A percentile compares a stretch with the other conserved stretches of the same genome.
These are phyloP conservation scores for Begonia loranthoides DNA, from an alignment of 306 rosid species.

Conservation along the genomic window DNA sequence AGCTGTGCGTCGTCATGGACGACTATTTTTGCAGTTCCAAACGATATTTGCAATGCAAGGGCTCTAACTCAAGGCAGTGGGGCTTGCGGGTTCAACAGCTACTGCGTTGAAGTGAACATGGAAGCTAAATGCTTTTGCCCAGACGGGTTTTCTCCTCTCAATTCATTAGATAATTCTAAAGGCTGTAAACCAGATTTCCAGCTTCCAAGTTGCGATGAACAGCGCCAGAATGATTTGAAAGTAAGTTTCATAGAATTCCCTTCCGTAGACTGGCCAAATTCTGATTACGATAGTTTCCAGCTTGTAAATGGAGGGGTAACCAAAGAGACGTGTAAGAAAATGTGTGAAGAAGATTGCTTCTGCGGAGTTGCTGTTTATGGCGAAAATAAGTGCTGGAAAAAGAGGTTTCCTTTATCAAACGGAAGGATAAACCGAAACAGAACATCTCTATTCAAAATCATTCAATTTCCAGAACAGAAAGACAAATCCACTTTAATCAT, in stretches of 20 bases:
- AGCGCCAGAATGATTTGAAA: too few relatives aligned
- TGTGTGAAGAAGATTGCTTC: conserved; percentile 31
- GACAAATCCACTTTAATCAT: conserved; percentile 10
- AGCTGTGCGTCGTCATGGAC: neutral
- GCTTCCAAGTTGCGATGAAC: too few relatives aligned
- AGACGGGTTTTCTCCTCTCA: conserved; percentile 10
- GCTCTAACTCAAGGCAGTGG: neutral
- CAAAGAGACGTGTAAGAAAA: conserved; percentile 21
- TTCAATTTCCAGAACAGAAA: conserved; percentile 15
- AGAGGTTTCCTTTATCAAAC: conserved; percentile 34
- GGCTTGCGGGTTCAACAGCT: conserved; percentile 26
- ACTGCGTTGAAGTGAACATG: neutral
- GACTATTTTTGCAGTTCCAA: conserved; percentile 5
- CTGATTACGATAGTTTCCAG: neutral
- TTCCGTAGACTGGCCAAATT: neutral
- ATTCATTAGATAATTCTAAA: conserved; percentile 18
- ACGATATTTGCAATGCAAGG: conserved; percentile 5
- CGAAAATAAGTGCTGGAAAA: conserved; percentile 26
- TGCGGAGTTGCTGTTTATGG: conserved; percentile 28
- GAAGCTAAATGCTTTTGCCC: conserved; percentile 18
- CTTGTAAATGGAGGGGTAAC: neutral
- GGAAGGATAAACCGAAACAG: conserved; percentile 13
- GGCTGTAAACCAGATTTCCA: conserved; percentile 20
- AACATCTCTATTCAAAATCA: conserved; percentile 16
- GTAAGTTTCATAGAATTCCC: too few relatives aligned